Percentiles rank a stretch among this genome's conserved stretches.
Evolutionary conservation across 345 rosid genomes (phyloP).

Genomic region (Salix udensis): DNA sequence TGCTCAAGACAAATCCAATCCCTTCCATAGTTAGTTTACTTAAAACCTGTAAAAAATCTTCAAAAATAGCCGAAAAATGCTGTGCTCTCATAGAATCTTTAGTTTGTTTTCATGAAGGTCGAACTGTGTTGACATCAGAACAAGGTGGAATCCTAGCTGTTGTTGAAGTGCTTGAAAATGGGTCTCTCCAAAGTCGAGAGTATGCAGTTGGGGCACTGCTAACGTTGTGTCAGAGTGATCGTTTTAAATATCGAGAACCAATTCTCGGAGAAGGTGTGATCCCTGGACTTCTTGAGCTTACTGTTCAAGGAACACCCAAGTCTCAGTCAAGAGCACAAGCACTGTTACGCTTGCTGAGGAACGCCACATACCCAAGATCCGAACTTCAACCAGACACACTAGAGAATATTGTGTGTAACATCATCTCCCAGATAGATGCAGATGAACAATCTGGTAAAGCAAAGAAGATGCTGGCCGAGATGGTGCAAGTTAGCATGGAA

Average conservation of each 20-base stretch:
- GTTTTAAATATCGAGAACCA: constrained; percentile 83
- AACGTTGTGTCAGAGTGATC: constrained; percentile 73
- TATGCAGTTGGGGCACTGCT: constrained; percentile 80
- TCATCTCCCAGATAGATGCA: constrained; percentile 81
- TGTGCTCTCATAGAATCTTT: constrained; percentile 72
- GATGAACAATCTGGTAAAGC: constrained; percentile 92
- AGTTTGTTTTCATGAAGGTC: constrained; percentile 67
- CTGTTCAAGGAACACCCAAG: constrained; percentile 89
- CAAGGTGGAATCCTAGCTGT: constrained; percentile 87
- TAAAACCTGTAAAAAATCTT: constrained; percentile 64
- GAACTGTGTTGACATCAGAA: constrained; percentile 52
- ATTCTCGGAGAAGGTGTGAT: constrained; percentile 94
- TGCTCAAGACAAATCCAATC: constrained; percentile 59
- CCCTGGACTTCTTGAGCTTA: constrained; percentile 93
- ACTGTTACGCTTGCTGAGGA: constrained; percentile 67
- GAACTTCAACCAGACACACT: constrained; percentile 78
- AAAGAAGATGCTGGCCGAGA: constrained; percentile 91
- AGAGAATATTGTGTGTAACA: constrained; percentile 83
- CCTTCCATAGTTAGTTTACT: constrained; percentile 53
- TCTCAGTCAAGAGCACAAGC: constrained; percentile 74
- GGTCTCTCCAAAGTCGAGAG: constrained; percentile 75
- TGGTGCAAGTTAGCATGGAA: constrained; percentile 99
- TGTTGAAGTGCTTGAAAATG: constrained; percentile 84
- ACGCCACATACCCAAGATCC: constrained; percentile 59
- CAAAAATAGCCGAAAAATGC: constrained; percentile 88